Evolutionary conservation across 257 asterid species (phyloP), one percentile per base, ranked within the genome.

Genomic region (Fraxinus quadrangulata): DNA sequence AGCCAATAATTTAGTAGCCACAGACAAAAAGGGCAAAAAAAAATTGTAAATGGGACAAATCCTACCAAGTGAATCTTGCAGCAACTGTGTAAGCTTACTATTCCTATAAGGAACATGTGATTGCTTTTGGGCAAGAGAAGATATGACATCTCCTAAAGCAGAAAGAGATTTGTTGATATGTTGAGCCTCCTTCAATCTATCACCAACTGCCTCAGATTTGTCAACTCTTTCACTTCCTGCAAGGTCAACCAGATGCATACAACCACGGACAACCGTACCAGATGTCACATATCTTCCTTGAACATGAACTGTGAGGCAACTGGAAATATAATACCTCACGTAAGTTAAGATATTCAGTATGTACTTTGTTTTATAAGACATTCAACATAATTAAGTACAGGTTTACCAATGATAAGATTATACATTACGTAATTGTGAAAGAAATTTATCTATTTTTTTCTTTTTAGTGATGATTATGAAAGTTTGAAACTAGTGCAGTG

Each of bases 201-300:
- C 97, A 72, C 94, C 96, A 59, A 73, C 85, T 30, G 86, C 97
- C 81, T 92, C 97, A 34, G 92, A 75, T 84, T 92, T 88, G 78
- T 88, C 94, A 14, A 79, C 89, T 84, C 96, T 83, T 80, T 94
- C 98, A 76, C 98, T 94, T 83, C 98, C 98, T 45, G 98, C 98
- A 66, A 94, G 88, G 81, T 94, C 98, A 63, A 94, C 98, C 24
- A 94, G 86, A 88, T 94, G 98, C 94, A 92, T 83, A 76, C 94
- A 88, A 54, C 98, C 96, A 28, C 87, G 92, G 73, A 84, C 83
- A 70, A 84, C 23, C 4, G 92, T 56, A 67, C 94, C 92, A 47
- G 97, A 89, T 5, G 96, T 78, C 87, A 91, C 63, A 75, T 90
- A 90, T 86, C 83, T 92, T 79, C 98, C 98, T 82, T 87, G 91